Evolutionary conservation across 2,329 filamentous ascomycete genomes (phyloP).

Genomic region (Alternaria atra): DNA sequence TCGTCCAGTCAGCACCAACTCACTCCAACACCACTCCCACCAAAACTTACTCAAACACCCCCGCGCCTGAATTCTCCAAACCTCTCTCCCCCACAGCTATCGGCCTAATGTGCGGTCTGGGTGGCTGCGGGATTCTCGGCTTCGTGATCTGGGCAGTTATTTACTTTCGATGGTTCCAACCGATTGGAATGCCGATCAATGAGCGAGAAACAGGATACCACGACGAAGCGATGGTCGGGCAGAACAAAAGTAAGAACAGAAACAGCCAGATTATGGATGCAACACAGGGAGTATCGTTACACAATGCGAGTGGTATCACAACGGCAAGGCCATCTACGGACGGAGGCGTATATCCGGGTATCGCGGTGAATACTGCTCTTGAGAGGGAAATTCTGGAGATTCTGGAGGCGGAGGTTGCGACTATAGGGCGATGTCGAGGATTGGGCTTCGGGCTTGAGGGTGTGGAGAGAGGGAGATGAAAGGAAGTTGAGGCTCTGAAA

Average conservation of each 20-base stretch:
- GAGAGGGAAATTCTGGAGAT: conserved; percentile 1
- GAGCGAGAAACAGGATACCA: neutral
- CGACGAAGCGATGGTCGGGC: neutral
- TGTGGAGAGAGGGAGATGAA: neutral
- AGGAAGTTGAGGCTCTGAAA: neutral
- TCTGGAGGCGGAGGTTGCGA: neutral
- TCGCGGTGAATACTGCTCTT: neutral
- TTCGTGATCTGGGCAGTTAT: neutral
- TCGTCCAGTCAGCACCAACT: neutral
- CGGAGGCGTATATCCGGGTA: neutral
- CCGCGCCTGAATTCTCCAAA: neutral
- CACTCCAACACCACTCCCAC: neutral
- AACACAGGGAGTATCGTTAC: neutral
- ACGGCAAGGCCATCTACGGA: neutral
- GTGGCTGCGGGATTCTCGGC: neutral
- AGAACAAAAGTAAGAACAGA: neutral
- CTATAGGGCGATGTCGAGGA: neutral
- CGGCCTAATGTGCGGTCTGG: neutral
- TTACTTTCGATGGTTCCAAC: neutral
- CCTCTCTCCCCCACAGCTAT: neutral
- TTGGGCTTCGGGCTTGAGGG: neutral
- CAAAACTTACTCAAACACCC: neutral
- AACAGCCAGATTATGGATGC: neutral
- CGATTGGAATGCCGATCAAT: neutral
- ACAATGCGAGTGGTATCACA: neutral